phyloP scores from a whole-genome alignment of 2,329 filamentous ascomycete species.

The Chaetomiaceae sp. region DNA sequence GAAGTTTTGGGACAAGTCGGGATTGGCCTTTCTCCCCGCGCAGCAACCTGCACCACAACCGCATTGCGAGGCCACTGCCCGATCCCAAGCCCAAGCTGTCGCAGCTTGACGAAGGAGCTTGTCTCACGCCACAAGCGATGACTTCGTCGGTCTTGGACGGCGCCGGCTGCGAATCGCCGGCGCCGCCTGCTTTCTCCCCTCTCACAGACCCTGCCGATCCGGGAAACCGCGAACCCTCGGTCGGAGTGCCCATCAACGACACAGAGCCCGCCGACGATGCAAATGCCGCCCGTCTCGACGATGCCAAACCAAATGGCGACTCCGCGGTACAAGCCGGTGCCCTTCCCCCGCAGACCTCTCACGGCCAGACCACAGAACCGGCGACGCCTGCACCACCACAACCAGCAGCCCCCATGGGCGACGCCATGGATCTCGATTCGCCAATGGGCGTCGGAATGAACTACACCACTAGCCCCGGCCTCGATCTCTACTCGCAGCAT shows the following conservation, averaged over 20 bases:
- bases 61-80: not conserved
- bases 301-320: not conserved
- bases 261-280: not conserved
- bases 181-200: conserved; percentile 28
- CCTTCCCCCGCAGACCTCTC: no score
- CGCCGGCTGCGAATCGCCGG: conserved; percentile 25
- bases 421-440: conserved; percentile 13
- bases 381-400: conserved; percentile 27
- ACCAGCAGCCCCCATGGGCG: not conserved
- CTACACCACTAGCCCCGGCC: conserved; percentile 8
- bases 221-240: conserved; percentile 22
- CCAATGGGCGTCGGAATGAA: conserved; percentile 5
- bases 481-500: conserved; percentile 21
- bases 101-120: conserved; percentile 51
- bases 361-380: conserved; percentile 21
- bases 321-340: no score
- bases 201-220: conserved; percentile 25
- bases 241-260: conserved; percentile 1
- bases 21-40: not conserved
- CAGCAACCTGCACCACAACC: not conserved
- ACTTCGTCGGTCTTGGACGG: conserved; percentile 47
- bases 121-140: conserved; percentile 50
- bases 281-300: not conserved
- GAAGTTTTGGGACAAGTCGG: not conserved
- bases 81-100: not conserved